A percentile compares a stretch with the other conserved stretches of the same genome.
Conservation (phyloP, 1,284 basidiomycete genomes). For the Pholiota adiposa region DNA sequence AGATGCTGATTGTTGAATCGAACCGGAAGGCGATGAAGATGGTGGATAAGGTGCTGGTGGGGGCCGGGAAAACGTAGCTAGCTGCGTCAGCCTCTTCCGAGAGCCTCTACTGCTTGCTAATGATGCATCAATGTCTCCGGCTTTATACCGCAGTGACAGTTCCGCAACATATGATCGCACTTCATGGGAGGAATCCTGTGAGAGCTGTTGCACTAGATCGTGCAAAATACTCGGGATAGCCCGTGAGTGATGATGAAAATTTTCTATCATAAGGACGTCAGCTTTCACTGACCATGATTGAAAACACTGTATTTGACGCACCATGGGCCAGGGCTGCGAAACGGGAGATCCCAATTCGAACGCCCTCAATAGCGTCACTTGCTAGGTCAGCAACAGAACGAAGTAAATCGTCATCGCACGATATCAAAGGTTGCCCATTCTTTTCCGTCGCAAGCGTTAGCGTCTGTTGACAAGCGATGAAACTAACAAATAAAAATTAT, state of each 20-base stretch:
- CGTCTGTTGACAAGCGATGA: constrained; percentile 74
- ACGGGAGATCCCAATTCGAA: constrained; percentile 85
- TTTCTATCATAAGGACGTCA: constrained; percentile 23
- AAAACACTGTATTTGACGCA: constrained; percentile 23
- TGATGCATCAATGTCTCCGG: constrained; percentile 13
- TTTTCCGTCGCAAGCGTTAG: constrained; percentile 49
- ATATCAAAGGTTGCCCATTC: constrained; percentile 35
- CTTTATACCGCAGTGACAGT: constrained; percentile 13
- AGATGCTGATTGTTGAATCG: neutral
- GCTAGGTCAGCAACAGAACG: constrained; percentile 61
- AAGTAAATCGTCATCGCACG: constrained; percentile 64
- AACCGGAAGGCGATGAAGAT: constrained; percentile 1
- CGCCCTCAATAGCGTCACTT: constrained; percentile 80
- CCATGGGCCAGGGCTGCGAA: constrained; percentile 61
- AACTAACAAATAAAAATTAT: constrained; percentile 41
- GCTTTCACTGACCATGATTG: constrained; percentile 5
- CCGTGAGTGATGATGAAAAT: constrained; percentile 29
- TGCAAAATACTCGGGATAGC: constrained; percentile 34
- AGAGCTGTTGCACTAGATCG: constrained; percentile 45
- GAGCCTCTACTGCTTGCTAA: constrained; percentile 14
- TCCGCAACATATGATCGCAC: constrained; percentile 44
- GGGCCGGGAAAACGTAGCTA: constrained; percentile 39
- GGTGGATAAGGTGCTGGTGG: constrained; percentile 22
- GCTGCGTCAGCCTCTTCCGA: constrained; percentile 13
- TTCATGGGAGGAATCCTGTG: constrained; percentile 51